Percentiles rank a stretch among this genome's conserved stretches.
Evolutionary conservation across 148 eudicot species (phyloP).

Genomic region (Rhododendron simsii): DNA sequence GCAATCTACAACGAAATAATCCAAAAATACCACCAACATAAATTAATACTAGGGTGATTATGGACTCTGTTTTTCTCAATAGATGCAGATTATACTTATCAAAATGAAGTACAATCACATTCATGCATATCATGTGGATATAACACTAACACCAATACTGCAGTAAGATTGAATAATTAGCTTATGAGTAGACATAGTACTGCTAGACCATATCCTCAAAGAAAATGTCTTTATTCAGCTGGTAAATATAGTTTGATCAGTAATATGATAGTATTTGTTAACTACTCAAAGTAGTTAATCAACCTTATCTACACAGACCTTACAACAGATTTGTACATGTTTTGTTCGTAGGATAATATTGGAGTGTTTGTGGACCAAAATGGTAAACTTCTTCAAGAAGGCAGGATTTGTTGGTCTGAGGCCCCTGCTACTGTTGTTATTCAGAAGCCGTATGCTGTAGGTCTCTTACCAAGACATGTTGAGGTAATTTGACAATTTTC

Average conservation of each 20-base stretch:
- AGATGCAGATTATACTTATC: background rate
- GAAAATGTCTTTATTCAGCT: background rate
- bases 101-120: background rate
- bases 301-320: background rate
- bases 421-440: constrained; percentile 73
- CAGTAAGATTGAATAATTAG: background rate
- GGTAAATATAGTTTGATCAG: background rate
- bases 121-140: background rate
- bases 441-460: constrained; percentile 88
- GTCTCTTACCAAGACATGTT: constrained; percentile 86
- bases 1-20: background rate
- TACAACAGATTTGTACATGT: constrained; percentile 7
- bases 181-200: background rate
- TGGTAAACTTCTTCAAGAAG: constrained; percentile 93
- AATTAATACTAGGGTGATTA: background rate
- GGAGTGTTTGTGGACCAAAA: constrained; percentile 94
- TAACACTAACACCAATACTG: background rate
- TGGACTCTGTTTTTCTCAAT: background rate
- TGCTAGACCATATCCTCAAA: background rate
- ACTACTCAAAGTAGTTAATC: background rate
- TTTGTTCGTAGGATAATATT: constrained; percentile 77
- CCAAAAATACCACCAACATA: background rate
- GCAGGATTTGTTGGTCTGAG: constrained; percentile 96
- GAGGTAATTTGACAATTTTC: constrained; percentile 50
- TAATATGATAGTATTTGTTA: background rate